Evolutionary conservation across 1,284 basidiomycete genomes (phyloP).

Genomic region (Lentinus polychrous): DNA sequence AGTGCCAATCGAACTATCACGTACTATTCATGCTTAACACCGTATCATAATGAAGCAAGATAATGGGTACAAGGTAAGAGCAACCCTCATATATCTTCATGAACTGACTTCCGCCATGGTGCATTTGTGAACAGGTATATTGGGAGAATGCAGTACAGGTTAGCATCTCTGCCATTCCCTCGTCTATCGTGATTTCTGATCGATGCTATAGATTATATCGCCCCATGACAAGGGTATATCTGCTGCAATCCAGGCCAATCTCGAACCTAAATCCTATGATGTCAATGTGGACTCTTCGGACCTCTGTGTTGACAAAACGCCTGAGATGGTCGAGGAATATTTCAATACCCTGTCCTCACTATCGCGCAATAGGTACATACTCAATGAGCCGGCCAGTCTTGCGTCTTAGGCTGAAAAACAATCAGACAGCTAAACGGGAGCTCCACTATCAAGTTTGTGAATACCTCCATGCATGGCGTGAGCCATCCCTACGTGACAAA

Average conservation of each 20-base stretch:
- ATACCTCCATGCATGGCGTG: conserved; percentile 86
- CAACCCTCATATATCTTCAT: not conserved
- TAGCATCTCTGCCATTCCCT: conserved; percentile 8
- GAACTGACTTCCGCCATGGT: not conserved
- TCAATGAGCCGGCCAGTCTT: not conserved
- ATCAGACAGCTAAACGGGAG: conserved; percentile 26
- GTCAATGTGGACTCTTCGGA: conserved; percentile 28
- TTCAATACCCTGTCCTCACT: conserved; percentile 40
- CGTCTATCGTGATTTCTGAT: too few species aligned
- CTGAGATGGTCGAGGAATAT: conserved; percentile 54
- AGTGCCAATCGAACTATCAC: too few species aligned
- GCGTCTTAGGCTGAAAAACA: not conserved
- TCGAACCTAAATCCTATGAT: conserved; percentile 49
- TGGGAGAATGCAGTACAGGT: conserved; percentile 84
- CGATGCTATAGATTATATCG: conserved; percentile 55
- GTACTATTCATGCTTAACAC: not conserved
- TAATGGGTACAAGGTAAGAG: conserved; percentile 75
- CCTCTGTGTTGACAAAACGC: conserved; percentile 50
- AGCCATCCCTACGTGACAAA: conserved; percentile 54
- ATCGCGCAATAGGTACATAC: conserved; percentile 35
- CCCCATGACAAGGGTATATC: conserved; percentile 78
- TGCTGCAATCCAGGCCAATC: conserved; percentile 51
- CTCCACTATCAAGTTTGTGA: conserved; percentile 44
- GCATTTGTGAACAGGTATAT: conserved; percentile 76
- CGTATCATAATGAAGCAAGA: conserved; percentile 45